Base-by-base conservation (phyloP, 2,329 filamentous ascomycete genomes). In the Grosmannia serpens region DNA sequence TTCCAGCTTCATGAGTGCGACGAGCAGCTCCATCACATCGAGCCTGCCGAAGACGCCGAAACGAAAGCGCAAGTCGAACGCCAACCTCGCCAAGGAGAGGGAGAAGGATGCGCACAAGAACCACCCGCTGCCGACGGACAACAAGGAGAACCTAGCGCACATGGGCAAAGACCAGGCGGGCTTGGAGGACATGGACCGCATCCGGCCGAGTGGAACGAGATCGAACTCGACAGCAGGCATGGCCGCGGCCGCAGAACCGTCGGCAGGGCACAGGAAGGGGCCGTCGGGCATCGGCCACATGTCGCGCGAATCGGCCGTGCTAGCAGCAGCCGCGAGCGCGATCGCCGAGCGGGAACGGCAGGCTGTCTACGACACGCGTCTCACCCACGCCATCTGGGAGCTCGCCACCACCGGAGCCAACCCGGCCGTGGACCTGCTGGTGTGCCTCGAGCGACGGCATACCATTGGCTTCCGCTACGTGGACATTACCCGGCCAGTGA, bases 391-490 rank as follows among this genome's bases (percentile, higher is more conserved):
- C 13, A 97, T 96, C 64, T 99, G 94, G 94, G 87, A 92, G 60
- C 79, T 95, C 22, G 91, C 94, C 1, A 97, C 92, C 0, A 87
- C 86, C 1, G 88, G 91, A 55, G 91, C 91, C 2, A 97, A 99
- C 68, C 94, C 94, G 0, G 92, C 94, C 0, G 89, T 95, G 0
- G 94, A 99, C 70, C 75, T 99, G 22, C 77, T 99, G 1, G 88
- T 96, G 7, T 99, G 94, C 68, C 78, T 99, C 1, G 94, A 99
- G 71, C 84, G 94, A 26, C 83, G 89, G 31, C 90, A 95, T 66
- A 85, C 88, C 0, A 96, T 99, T 65, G 94, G 94, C 0, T 99
- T 99, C 74, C 85, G 91, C 55, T 99, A 99, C 68, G 92, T 96
- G 22, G 94, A 99, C 69, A 96, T 99, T 64, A 95, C 88, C 7